Percentiles rank a stretch among this genome's conserved stretches.
phyloP scores from a whole-genome alignment of 2,329 filamentous ascomycete species.

The Aspergillus amoenus region DNA sequence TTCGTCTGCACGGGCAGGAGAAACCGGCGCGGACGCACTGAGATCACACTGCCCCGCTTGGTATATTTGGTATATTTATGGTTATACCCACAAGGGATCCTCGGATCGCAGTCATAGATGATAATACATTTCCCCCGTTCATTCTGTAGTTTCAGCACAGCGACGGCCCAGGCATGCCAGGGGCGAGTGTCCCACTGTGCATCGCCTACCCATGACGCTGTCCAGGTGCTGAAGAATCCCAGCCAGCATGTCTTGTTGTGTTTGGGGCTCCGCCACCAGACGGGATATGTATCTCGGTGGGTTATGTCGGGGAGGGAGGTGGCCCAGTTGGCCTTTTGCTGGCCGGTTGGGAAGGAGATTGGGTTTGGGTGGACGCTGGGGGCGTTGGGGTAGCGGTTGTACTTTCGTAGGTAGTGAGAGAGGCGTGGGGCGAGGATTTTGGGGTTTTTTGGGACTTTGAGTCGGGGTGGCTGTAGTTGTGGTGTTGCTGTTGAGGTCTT shows the following conservation, averaged over 20 bases:
- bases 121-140: neutral
- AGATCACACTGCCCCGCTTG: neutral
- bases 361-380: neutral
- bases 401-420: neutral
- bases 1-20: neutral
- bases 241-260: neutral
- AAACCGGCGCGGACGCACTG: neutral
- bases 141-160: neutral
- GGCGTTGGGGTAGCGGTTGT: neutral
- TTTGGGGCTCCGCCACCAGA: neutral
- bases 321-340: neutral
- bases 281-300: neutral
- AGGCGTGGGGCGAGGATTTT: neutral
- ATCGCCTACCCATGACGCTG: neutral
- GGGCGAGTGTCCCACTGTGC: neutral
- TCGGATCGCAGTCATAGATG: conserved; percentile 3
- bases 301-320: neutral
- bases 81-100: neutral
- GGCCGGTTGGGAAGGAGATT: neutral
- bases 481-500: neutral
- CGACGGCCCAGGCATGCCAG: neutral
- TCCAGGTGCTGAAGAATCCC: conserved; percentile 1
- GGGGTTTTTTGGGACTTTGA: neutral
- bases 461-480: neutral
- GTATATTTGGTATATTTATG: too few species aligned